A percentile compares a stretch with the other conserved stretches of the same genome.
Evolutionary conservation across 1,139 yeast genomes (phyloP).

Genomic region (Hemisphaericaspora xylanilytica): DNA sequence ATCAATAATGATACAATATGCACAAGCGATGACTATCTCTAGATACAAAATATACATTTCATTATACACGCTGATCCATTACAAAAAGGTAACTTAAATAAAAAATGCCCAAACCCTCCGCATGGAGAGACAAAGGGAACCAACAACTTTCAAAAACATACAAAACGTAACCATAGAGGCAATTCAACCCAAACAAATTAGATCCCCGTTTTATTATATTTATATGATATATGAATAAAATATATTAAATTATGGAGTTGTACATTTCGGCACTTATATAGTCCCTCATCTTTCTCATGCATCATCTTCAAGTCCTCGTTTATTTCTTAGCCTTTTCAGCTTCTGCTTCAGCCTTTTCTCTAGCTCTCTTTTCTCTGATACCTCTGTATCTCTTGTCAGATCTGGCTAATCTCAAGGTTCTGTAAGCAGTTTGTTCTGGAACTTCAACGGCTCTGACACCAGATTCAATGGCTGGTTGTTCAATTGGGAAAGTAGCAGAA

Average conservation of each 20-base stretch:
- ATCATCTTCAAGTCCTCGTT: slow-evolving; percentile 17
- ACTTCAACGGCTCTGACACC: slow-evolving; percentile 89
- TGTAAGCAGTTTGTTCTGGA: slow-evolving; percentile 87
- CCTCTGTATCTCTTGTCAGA: slow-evolving; percentile 92
- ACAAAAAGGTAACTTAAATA: slow-evolving; percentile 2
- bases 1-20: background rate
- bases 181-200: slow-evolving; percentile 1
- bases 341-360: slow-evolving; percentile 97
- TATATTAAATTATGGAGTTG: slow-evolving; percentile 8
- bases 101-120: background rate
- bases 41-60: slow-evolving; percentile 2
- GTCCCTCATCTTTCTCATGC: slow-evolving; percentile 2
- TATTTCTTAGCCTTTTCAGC: slow-evolving; percentile 96
- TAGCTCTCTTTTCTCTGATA: slow-evolving; percentile 96
- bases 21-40: background rate
- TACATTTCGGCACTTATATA: slow-evolving; percentile 4
- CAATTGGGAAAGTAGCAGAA: slow-evolving; percentile 89
- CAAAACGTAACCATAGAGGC: background rate
- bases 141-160: background rate
- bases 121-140: slow-evolving; percentile 1
- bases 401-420: slow-evolving; percentile 94
- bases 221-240: slow-evolving; percentile 8
- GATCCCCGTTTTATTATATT: slow-evolving; percentile 6
- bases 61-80: slow-evolving; percentile 2
- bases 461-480: slow-evolving; percentile 68